Evolutionary conservation across 2,329 filamentous ascomycete genomes (phyloP), one percentile per base, ranked within the genome.

Genomic region (Ascochyta fabae): DNA sequence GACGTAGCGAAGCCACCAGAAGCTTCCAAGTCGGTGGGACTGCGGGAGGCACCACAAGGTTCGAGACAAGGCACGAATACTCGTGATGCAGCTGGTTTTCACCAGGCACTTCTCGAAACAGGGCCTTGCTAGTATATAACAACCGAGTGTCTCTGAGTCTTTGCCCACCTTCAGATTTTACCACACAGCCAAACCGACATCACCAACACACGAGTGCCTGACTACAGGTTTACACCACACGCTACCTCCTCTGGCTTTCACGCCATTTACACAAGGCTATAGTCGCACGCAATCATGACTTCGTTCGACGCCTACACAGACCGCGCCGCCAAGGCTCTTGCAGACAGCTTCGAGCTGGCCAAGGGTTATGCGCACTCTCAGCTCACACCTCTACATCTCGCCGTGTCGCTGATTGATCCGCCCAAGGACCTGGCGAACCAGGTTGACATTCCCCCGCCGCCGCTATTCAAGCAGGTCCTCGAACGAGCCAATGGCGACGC

Each of bases 401-500:
- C 93, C 40, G 89, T 93, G 50, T 87, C 90, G 44, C 85, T 95
- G 56, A 84, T 94, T 70, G 89, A 92, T 61, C 89, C 89, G 40
- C 86, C 88, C 15, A 83, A 86, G 57, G 90, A 92, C 75, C 66
- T 93, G 91, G 76, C 91, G 91, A 78, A 81, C 79, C 62, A 80
- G 77, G 42, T 89, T 49, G 83, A 86, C 33, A 80, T 83, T 27
- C 78, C 86, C 23, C 80, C 83, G 16, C 80, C 82, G 64, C 91
- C 93, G n/a, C 86, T 99, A 49, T 96, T 98, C 82, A 88, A 91
- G 64, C 95, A 99, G 78, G 94, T 97, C 53, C 83, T 99, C 59
- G 94, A 99, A 78, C 87, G 91, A 70, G 94, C 95, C 44, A 91
- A 96, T 78, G 95, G 95, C 71, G 95, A 99, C 75, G 85, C 91